Base-by-base conservation (phyloP, 73 alveolate genomes). In the Paramecium octaurelia region DNA sequence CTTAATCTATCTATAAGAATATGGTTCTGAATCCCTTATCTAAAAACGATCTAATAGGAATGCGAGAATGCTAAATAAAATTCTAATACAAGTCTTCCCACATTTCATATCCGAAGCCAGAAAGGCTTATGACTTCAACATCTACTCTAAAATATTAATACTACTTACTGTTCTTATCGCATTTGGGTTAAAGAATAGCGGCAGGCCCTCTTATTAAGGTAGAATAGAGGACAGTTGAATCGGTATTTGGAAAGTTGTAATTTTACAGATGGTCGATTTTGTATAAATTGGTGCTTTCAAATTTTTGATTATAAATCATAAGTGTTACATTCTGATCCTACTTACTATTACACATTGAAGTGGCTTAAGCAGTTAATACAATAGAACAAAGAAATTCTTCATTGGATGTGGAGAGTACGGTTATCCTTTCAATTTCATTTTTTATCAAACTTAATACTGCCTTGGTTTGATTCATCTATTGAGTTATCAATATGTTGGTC, bases 171-270 rank as follows among this genome's bases (percentile, higher is more conserved):
- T 42, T 27, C 8, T 80, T 80, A 42, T 80, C 70, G 21, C 70
- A 24, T 1, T 80, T 46, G 10, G 73, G 44, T 11, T 20, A 38
- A 7, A 80, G 24, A 1, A 42, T 9, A 3, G 76, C 31, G 20
- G 46, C 91, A 44, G 91, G 91, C 2, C 91, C 91, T 35, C 73
- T 80, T 44, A 80, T 46, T 9, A 80, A 35, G 0, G 76, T 80
- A 11, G 46, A 27, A 31, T 10, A 23, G 2, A 24, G 35, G 8
- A 80, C 34, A 43, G 43, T 42, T 6, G 46, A 80, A 24, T 43
- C 76, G 3, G 91, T 80, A 31, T 34, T 44, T 80, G 91, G 91
- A 43, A 80, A 80, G 12, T 80, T 23, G 20, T 44, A 80, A 80
- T 43, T 46, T 42, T 23, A 11, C 7, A 42, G 34, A 42, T 40